Evolutionary conservation across 345 rosid species (phyloP).

Genomic region (Rhizophora apiculata): DNA sequence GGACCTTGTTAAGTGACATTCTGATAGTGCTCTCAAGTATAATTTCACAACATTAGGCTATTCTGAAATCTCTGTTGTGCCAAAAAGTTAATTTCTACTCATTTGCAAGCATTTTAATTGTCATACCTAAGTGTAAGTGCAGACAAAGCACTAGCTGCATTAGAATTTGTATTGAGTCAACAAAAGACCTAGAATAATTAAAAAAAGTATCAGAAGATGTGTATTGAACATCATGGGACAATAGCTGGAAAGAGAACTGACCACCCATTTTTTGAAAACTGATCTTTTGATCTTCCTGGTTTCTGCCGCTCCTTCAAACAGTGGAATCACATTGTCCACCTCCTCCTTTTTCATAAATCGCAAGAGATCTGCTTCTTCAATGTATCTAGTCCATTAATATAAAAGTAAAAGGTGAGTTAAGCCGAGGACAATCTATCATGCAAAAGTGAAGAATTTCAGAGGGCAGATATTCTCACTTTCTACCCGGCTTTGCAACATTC

Average conservation of each 20-base stretch:
- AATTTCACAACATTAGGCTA: neutral
- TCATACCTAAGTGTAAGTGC: neutral
- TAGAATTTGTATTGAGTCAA: neutral
- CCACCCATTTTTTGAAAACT: conserved; percentile 64
- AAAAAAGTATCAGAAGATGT: too few relatives aligned
- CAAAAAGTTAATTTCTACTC: too few relatives aligned
- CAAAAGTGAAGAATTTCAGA: neutral
- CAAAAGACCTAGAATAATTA: too few relatives aligned
- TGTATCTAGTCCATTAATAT: conserved; percentile 35
- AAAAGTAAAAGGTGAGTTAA: conserved; percentile 4
- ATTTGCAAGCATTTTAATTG: neutral
- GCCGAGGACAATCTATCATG: neutral
- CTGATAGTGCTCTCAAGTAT: neutral
- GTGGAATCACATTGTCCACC: conserved; percentile 43
- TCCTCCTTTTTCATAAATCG: conserved; percentile 61
- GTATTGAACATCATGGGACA: too few relatives aligned
- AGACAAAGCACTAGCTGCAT: neutral
- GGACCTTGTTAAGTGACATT: neutral
- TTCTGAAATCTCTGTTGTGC: neutral
- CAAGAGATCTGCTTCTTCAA: conserved; percentile 65
- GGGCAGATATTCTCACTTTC: conserved; percentile 42
- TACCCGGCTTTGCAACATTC: conserved; percentile 53
- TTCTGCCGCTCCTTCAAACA: conserved; percentile 56
- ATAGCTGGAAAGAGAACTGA: conserved; percentile 16
- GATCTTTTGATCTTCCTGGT: conserved; percentile 56